These are phyloP conservation scores for Xylona heveae DNA, from an alignment of 495 filamentous ascomycete species.

Conservation along the genomic window DNA sequence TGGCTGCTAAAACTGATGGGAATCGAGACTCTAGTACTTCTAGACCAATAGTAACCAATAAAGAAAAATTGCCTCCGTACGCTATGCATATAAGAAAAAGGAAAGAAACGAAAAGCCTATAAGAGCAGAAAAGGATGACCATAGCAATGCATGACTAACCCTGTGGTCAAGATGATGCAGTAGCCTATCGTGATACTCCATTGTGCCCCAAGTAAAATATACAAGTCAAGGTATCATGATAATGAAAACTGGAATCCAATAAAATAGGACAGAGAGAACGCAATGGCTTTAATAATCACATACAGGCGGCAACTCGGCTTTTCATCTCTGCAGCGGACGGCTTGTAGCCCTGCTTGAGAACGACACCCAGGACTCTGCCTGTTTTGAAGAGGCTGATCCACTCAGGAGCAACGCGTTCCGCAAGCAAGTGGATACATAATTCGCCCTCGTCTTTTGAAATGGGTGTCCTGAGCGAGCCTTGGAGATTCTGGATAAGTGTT, in stretches of 20 bases:
- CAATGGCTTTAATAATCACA: too few relatives aligned
- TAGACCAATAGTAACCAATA: too few relatives aligned
- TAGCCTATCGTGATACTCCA: too few relatives aligned
- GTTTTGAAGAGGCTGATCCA: slow-evolving; percentile 36
- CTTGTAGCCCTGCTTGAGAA: slow-evolving; percentile 17
- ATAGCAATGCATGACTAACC: neutral
- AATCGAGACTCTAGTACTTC: too few relatives aligned
- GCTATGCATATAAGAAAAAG: neutral
- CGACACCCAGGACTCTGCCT: slow-evolving; percentile 32
- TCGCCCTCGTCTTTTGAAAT: slow-evolving; percentile 36
- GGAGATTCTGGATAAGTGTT: slow-evolving; percentile 32
- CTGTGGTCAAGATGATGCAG: too few relatives aligned
- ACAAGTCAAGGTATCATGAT: too few relatives aligned
- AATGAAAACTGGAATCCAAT: too few relatives aligned
- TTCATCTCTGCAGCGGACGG: neutral
- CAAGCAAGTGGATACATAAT: slow-evolving; percentile 31
- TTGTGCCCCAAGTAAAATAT: too few relatives aligned
- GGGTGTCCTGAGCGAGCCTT: slow-evolving; percentile 37
- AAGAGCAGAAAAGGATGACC: neutral
- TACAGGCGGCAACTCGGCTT: too few relatives aligned
- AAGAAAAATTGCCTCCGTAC: too few relatives aligned
- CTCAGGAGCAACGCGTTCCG: slow-evolving; percentile 35
- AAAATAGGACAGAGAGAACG: too few relatives aligned
- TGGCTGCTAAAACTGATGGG: too few relatives aligned
- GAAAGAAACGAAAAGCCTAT: neutral